These are phyloP conservation scores for Gyromitra esculenta DNA, from an alignment of 2,329 filamentous ascomycete genomes.

Conservation along the genomic window DNA sequence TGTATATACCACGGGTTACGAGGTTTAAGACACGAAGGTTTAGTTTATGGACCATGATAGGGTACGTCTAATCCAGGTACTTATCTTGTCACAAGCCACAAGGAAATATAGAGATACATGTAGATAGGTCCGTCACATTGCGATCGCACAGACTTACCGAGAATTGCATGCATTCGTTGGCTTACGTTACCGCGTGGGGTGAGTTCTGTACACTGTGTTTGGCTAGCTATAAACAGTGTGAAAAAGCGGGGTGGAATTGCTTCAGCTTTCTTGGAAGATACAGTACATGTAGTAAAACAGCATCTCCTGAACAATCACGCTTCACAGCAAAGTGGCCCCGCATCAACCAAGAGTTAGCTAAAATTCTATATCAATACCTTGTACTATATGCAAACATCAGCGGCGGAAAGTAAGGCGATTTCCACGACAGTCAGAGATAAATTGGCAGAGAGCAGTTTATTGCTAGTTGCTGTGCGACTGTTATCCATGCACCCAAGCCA, in stretches of 20 bases:
- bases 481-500: no score
- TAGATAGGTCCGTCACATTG: neutral
- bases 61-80: neutral
- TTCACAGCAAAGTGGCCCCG: no score
- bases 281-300: no score
- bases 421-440: no score
- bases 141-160: neutral
- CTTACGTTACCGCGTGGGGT: neutral
- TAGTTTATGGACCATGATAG: neutral
- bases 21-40: neutral
- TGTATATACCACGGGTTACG: neutral
- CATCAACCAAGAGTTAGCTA: no score
- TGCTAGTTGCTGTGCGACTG: no score
- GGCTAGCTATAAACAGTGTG: neutral
- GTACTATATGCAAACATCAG: no score
- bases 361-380: no score
- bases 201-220: neutral
- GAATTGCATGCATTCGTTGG: neutral
- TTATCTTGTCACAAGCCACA: neutral
- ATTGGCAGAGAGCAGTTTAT: no score
- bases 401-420: no score
- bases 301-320: no score
- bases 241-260: neutral
- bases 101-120: neutral
- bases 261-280: no score